Percentiles rank a stretch among this genome's conserved stretches.
Conservation (phyloP, 495 filamentous ascomycete species). For the Bryoglossum gracile region DNA sequence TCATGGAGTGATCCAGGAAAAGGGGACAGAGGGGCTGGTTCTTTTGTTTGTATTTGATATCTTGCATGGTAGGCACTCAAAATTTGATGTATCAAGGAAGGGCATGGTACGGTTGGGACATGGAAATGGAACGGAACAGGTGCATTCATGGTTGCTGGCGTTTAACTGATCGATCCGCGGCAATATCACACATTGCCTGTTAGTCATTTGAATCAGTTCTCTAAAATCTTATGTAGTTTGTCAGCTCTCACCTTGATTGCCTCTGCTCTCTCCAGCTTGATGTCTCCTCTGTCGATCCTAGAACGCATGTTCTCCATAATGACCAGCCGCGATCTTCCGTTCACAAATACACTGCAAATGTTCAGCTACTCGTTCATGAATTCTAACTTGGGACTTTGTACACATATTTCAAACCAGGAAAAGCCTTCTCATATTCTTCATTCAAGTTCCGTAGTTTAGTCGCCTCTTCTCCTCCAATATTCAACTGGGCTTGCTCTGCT, state of each 20-base stretch:
- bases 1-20: constrained; percentile 9
- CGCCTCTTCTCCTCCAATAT: constrained; percentile 43
- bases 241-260: constrained; percentile 60
- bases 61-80: constrained; percentile 17
- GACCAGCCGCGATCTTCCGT: constrained; percentile 61
- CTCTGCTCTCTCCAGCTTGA: constrained; percentile 59
- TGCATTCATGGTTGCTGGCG: constrained; percentile 27
- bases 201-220: constrained; percentile 9
- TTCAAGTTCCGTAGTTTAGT: constrained; percentile 60
- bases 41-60: constrained; percentile 3
- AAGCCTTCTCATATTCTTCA: constrained; percentile 69
- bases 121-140: constrained; percentile 8
- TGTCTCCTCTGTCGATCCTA: constrained; percentile 64
- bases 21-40: background rate
- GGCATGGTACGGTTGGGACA: too few species aligned
- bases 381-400: too few species aligned
- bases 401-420: constrained; percentile 84
- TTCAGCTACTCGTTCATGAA: too few species aligned
- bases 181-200: constrained; percentile 47
- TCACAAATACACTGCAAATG: constrained; percentile 67
- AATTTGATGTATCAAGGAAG: constrained; percentile 16
- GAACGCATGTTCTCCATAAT: constrained; percentile 82
- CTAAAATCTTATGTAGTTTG: constrained; percentile 3
- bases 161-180: constrained; percentile 38
- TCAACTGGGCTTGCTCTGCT: constrained; percentile 73